Conservation (phyloP, 2,329 filamentous ascomycete genomes). For the Ceratocystis diversiconidia region DNA sequence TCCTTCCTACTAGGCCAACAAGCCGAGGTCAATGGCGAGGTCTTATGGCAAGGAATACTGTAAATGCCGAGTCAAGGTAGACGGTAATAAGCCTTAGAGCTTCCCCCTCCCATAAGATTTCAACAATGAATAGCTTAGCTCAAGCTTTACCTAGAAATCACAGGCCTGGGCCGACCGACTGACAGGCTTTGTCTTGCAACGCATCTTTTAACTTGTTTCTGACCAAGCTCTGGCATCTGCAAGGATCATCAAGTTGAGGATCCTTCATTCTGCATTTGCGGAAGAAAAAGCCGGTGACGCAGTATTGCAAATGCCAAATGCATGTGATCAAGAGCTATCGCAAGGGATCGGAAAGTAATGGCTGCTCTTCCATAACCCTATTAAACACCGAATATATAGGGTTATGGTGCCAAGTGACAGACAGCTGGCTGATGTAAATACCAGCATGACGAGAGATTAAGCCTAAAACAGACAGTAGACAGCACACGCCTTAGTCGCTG, state of each 20-base stretch:
- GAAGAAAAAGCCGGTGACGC: not conserved
- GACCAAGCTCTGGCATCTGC: not conserved
- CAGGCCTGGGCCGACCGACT: not conserved
- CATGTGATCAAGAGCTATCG: not conserved
- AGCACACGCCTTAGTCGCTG: not conserved
- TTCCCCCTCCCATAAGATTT: not conserved
- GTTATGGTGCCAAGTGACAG: not conserved
- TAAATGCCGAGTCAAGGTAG: not conserved
- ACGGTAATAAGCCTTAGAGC: not conserved
- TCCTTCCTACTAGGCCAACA: not conserved
- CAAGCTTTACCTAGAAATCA: not conserved
- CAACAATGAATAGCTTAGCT: not conserved
- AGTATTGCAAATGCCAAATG: not conserved
- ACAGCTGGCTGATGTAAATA: not conserved
- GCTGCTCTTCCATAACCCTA: not conserved
- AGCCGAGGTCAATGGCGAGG: constrained; percentile 9
- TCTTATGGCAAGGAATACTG: not conserved
- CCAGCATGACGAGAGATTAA: not conserved
- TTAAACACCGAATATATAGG: not conserved
- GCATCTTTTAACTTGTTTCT: not conserved
- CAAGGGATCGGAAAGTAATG: not conserved
- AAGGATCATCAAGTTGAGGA: not conserved
- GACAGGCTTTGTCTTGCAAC: not conserved
- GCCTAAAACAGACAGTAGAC: not conserved
- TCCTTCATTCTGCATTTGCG: not conserved